phyloP scores from a whole-genome alignment of 2,329 filamentous ascomycete species.

The Phaeosphaeria sp. region DNA sequence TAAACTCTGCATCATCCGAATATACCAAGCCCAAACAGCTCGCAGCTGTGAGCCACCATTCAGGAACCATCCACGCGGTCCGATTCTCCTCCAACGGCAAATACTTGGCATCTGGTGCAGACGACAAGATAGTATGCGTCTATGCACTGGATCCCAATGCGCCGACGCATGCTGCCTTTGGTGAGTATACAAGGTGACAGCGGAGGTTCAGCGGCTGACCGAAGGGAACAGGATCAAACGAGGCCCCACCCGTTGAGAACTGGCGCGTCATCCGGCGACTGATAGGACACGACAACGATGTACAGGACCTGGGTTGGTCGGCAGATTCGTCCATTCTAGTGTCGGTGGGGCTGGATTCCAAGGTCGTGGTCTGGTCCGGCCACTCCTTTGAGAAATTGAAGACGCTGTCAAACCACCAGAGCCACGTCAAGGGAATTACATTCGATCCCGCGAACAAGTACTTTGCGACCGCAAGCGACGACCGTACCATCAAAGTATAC shows the following conservation, averaged over 20 bases:
- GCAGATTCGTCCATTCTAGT: slow-evolving; percentile 94
- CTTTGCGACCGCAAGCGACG: slow-evolving; percentile 97
- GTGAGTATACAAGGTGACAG: slow-evolving; percentile 54
- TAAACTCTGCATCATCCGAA: slow-evolving; percentile 74
- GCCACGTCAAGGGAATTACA: slow-evolving; percentile 97
- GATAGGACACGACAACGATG: slow-evolving; percentile 97
- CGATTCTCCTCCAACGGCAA: slow-evolving; percentile 95
- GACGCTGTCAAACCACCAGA: slow-evolving; percentile 89
- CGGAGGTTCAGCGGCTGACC: slow-evolving; percentile 17
- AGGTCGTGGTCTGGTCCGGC: slow-evolving; percentile 97
- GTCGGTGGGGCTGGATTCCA: slow-evolving; percentile 95
- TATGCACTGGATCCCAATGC: slow-evolving; percentile 87
- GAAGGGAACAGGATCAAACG: slow-evolving; percentile 70
- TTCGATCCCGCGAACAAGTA: slow-evolving; percentile 99
- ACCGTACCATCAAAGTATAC: slow-evolving; percentile 95
- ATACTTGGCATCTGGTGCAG: slow-evolving; percentile 94
- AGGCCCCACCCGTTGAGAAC: slow-evolving; percentile 92
- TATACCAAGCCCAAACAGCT: slow-evolving; percentile 87
- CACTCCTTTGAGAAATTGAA: slow-evolving; percentile 98
- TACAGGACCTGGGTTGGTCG: slow-evolving; percentile 97
- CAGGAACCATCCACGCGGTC: slow-evolving; percentile 95
- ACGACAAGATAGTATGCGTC: slow-evolving; percentile 98
- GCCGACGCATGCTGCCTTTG: slow-evolving; percentile 78
- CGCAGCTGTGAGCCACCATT: slow-evolving; percentile 97
- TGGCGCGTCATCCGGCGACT: slow-evolving; percentile 95